These are phyloP conservation scores for Coemansia sp. DNA, from an alignment of 192 early-diverging fungal species.

Conservation along the genomic window DNA sequence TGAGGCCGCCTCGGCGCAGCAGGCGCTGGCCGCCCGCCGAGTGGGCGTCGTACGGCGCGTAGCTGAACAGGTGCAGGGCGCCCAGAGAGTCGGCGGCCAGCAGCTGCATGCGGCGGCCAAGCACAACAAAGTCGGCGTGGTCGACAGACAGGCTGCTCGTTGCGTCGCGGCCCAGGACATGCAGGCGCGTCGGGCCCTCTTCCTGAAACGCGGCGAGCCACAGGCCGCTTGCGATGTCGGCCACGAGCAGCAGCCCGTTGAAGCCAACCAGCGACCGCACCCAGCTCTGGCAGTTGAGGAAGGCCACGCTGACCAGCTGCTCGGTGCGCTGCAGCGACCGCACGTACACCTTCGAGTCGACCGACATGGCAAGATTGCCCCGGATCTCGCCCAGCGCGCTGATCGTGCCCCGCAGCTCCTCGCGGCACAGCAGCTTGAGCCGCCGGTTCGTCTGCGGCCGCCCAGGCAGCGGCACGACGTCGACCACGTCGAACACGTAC, in stretches of 20 bases:
- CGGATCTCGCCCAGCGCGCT: constrained; percentile 80
- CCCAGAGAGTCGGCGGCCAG: constrained; percentile 70
- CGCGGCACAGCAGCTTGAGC: constrained; percentile 76
- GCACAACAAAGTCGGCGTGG: constrained; percentile 73
- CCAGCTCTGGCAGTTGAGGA: constrained; percentile 90
- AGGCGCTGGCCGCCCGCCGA: constrained; percentile 86
- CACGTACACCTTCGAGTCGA: constrained; percentile 86
- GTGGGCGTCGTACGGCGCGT: constrained; percentile 85
- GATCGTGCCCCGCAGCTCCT: constrained; percentile 85
- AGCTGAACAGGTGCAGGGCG: constrained; percentile 78
- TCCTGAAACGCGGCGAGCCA: constrained; percentile 96
- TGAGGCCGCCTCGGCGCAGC: constrained; percentile 85
- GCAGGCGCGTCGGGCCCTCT: constrained; percentile 81
- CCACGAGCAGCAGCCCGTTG: constrained; percentile 85
- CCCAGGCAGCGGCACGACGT: constrained; percentile 93
- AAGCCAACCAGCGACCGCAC: constrained; percentile 76
- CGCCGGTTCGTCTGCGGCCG: constrained; percentile 92
- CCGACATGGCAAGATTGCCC: constrained; percentile 81
- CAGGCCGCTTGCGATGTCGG: constrained; percentile 81
- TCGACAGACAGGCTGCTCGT: constrained; percentile 67
- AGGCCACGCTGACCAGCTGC: constrained; percentile 83
- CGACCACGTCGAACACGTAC: constrained; percentile 90
- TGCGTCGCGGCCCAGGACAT: constrained; percentile 86
- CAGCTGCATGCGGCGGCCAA: constrained; percentile 70
- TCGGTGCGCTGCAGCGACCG: constrained; percentile 80